Evolutionary conservation across 1,284 basidiomycete species (phyloP).

Genomic region (Mycosarcoma mackinlayi): DNA sequence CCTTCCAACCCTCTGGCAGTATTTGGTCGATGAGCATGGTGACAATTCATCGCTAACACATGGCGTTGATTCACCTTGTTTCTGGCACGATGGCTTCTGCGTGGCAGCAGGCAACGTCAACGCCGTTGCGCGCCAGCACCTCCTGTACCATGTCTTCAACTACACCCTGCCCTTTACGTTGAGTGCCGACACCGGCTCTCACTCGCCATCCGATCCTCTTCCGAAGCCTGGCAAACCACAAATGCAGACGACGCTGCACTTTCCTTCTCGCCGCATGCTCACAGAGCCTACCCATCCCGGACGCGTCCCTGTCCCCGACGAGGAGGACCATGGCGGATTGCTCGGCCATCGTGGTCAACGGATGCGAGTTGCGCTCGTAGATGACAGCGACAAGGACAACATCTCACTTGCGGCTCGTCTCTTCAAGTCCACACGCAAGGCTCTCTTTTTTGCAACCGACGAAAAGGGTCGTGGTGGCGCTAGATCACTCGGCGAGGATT

Average conservation of each 20-base stretch:
- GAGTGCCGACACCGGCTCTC: slow-evolving; percentile 71
- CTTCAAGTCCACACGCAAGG: slow-evolving; percentile 6
- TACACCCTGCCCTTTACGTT: slow-evolving; percentile 73
- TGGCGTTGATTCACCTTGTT: slow-evolving; percentile 1
- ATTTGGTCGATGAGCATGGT: slow-evolving; percentile 19
- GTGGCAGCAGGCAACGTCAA: slow-evolving; percentile 75
- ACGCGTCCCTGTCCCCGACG: slow-evolving; percentile 60
- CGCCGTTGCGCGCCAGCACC: slow-evolving; percentile 83
- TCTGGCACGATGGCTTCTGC: slow-evolving; percentile 34
- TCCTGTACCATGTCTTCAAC: slow-evolving; percentile 95
- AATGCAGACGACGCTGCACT: slow-evolving; percentile 64
- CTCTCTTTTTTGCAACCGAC: slow-evolving; percentile 75
- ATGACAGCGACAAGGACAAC: slow-evolving; percentile 42
- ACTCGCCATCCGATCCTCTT: slow-evolving; percentile 76
- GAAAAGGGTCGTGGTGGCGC: slow-evolving; percentile 77
- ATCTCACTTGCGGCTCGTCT: not conserved
- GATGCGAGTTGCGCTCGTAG: slow-evolving; percentile 72
- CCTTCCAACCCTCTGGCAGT: slow-evolving; percentile 30
- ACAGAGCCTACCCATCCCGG: slow-evolving; percentile 72
- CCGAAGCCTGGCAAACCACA: slow-evolving; percentile 65
- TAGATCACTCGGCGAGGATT: slow-evolving; percentile 68
- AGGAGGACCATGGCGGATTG: slow-evolving; percentile 73
- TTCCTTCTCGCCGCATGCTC: slow-evolving; percentile 84
- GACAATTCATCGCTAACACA: not conserved
- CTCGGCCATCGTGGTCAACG: slow-evolving; percentile 85